Percentiles rank a stretch among this genome's conserved stretches.
These are phyloP conservation scores for Phytophthora ohioensis DNA, from an alignment of 352 stramenopile species.

Conservation along the genomic window DNA sequence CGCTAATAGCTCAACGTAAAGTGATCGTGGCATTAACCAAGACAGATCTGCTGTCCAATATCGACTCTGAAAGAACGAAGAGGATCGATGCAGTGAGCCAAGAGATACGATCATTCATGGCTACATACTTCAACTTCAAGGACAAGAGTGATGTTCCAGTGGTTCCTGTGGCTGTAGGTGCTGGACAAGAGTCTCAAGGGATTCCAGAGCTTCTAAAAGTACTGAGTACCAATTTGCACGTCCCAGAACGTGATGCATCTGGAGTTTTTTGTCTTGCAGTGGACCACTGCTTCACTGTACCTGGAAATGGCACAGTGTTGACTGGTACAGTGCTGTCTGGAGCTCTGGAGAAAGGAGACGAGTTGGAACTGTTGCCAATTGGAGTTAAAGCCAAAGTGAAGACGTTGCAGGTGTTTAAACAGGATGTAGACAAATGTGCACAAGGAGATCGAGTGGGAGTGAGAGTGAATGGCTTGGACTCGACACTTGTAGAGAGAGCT, in stretches of 20 bases:
- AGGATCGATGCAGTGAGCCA: slow-evolving; percentile 70
- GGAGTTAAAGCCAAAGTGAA: slow-evolving; percentile 95
- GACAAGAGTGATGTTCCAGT: slow-evolving; percentile 58
- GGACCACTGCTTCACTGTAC: slow-evolving; percentile 98
- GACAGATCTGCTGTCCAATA: slow-evolving; percentile 92
- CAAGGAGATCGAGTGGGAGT: slow-evolving; percentile 98
- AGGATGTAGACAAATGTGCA: slow-evolving; percentile 72
- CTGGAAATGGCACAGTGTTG: slow-evolving; percentile 97
- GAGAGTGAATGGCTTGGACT: slow-evolving; percentile 87
- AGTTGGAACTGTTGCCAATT: slow-evolving; percentile 93
- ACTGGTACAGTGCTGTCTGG: slow-evolving; percentile 95
- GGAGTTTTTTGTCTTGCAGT: slow-evolving; percentile 94
- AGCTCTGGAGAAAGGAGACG: slow-evolving; percentile 88
- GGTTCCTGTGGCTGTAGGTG: slow-evolving; percentile 80
- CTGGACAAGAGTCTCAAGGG: slow-evolving; percentile 52
- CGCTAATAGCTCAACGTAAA: slow-evolving; percentile 89
- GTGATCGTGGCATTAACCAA: slow-evolving; percentile 98
- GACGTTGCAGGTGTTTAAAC: slow-evolving; percentile 98
- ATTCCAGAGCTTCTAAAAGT: slow-evolving; percentile 55
- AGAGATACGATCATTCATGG: slow-evolving; percentile 65
- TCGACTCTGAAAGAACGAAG: slow-evolving; percentile 28
- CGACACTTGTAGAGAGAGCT: slow-evolving; percentile 66
- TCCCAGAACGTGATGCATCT: slow-evolving; percentile 49
- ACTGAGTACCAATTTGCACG: slow-evolving; percentile 45
- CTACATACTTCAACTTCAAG: slow-evolving; percentile 31